Base-by-base conservation (phyloP, 345 rosid species). In the Schrenkiella parvula region DNA sequence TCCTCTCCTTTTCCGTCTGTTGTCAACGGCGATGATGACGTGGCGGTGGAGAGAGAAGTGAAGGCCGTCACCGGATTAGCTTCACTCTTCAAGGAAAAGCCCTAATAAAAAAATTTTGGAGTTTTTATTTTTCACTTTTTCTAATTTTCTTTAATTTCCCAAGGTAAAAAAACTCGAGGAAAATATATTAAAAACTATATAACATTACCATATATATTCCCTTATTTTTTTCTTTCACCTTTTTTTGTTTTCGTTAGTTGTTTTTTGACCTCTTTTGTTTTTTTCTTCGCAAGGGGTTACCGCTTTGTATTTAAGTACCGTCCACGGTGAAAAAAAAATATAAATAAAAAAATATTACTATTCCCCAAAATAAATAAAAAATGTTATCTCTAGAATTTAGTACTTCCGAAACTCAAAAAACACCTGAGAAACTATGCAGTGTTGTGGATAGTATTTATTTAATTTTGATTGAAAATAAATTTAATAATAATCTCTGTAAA, bases 11-110 rank as follows among this genome's bases (percentile, higher is more conserved):
- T 15, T 9, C 28, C 61, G 50, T 74, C 18, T 47, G 15, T 23
- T 23, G 13, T n/a, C 18, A 51, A 13, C 66, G 55, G 74, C 4
- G 31, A 68, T 37, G 62, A 41, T 78, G 78, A 68, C 64, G 66
- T 78, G 77, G 58, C 61, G 63, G 77, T 72, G 25, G 89, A 86
- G 71, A 84, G 80, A 68, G 85, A 90, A 69, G 72, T 83, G 68
- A 86, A 87, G 82, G 68, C 86, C 39, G 95, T 93, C 76, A 91
- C 96, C 74, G 96, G 96, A 69, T 83, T 93, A 66, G 97, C 95
- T 72, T 87, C 86, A 55, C 91, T 93, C n/a, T 83, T 93, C 23
- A 83, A 80, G 64, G 88, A 85, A 82, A 86, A 81, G 59, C 80
- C 89, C 26, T 93, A 81, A 59, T 35, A 46, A 74, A 44, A 46